Evolutionary conservation across 225 moss, liverwort and hornwort genomes (phyloP).

Genomic region (Rhytidiadelphus loreus): DNA sequence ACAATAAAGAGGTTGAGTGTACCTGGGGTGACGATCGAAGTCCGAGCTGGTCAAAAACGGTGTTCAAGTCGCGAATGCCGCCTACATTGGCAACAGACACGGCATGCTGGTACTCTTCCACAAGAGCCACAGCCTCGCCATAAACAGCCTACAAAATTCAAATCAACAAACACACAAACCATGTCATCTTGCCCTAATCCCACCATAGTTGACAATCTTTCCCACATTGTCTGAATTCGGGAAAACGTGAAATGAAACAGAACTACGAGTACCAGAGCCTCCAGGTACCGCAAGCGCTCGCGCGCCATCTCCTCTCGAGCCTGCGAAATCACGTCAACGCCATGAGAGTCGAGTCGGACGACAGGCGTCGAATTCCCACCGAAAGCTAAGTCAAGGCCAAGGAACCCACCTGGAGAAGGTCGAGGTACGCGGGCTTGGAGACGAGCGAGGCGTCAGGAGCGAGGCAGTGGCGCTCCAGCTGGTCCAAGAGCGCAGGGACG

Average conservation of each 20-base stretch:
- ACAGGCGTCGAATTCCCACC: neutral
- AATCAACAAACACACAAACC: neutral
- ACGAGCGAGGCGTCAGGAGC: constrained; percentile 78
- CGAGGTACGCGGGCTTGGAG: constrained; percentile 67
- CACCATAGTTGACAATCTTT: neutral
- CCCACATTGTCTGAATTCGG: neutral
- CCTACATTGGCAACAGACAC: constrained; percentile 81
- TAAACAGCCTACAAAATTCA: constrained; percentile 53
- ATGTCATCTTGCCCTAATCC: neutral
- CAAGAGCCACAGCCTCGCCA: constrained; percentile 76
- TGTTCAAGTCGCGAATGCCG: constrained; percentile 83
- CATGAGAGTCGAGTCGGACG: neutral
- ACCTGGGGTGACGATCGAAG: constrained; percentile 81
- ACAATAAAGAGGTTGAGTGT: neutral
- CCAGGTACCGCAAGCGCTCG: constrained; percentile 79
- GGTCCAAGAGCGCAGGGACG: constrained; percentile 74
- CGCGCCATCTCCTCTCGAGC: constrained; percentile 97
- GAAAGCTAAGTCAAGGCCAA: neutral
- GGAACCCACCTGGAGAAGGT: constrained; percentile 63
- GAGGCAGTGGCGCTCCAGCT: constrained; percentile 93
- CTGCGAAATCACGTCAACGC: constrained; percentile 2
- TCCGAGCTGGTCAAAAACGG: constrained; percentile 74
- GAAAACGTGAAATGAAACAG: neutral
- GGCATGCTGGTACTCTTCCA: constrained; percentile 94
- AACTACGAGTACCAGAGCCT: constrained; percentile 47